A percentile compares a stretch with the other conserved stretches of the same genome.
These are phyloP conservation scores for Ampelocalamus luodianensis DNA, from an alignment of 176 grass and related monocot species.

Conservation along the genomic window DNA sequence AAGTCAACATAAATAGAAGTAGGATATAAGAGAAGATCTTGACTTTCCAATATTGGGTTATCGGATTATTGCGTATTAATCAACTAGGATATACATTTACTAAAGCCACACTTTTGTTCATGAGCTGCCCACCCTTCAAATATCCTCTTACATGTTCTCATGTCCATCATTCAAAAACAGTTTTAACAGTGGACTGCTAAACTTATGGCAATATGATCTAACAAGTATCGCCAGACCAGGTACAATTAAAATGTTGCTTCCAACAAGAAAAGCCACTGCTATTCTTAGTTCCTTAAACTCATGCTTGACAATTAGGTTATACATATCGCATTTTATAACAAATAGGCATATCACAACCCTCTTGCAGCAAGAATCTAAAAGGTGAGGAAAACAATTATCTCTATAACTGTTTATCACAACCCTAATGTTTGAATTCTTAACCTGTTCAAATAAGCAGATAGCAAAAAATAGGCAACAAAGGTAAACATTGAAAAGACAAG, in stretches of 20 bases:
- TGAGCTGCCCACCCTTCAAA: background rate
- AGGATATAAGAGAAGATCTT: background rate
- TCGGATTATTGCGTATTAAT: background rate
- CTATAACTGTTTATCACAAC: background rate
- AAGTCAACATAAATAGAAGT: slow-evolving; percentile 9
- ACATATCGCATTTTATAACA: background rate
- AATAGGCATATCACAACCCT: background rate
- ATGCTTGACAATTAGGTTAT: background rate
- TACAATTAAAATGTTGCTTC: background rate
- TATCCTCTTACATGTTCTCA: background rate
- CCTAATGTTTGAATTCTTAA: background rate
- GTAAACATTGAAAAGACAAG: background rate
- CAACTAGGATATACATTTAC: background rate
- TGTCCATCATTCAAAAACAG: background rate
- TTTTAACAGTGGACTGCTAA: background rate
- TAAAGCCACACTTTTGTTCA: background rate
- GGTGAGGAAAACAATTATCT: background rate
- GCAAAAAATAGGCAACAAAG: background rate
- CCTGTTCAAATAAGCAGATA: background rate
- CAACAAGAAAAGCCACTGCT: background rate
- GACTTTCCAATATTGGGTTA: background rate
- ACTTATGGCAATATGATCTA: background rate
- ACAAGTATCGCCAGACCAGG: background rate
- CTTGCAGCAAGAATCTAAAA: background rate
- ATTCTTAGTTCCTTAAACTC: background rate